phyloP scores from a whole-genome alignment of 2,329 filamentous ascomycete species.

The Alternaria postmessia region DNA sequence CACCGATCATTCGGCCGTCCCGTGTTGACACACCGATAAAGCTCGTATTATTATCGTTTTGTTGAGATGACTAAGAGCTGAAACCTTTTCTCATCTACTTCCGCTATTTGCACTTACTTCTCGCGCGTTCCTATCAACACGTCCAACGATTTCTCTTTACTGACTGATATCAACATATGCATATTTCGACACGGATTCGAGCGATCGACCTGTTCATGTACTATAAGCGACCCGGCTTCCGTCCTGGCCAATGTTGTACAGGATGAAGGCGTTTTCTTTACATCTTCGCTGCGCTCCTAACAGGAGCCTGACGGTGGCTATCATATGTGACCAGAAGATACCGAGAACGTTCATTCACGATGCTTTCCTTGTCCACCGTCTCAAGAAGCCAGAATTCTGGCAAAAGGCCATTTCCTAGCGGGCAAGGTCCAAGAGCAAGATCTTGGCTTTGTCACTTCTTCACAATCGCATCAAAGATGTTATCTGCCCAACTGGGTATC shows the following conservation, averaged over 20 bases:
- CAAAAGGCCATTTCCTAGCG: background rate
- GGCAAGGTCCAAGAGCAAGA: background rate
- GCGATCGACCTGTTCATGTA: background rate
- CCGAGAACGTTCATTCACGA: background rate
- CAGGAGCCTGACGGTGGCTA: background rate
- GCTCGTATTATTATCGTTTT: background rate
- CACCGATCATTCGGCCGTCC: background rate
- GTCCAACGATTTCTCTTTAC: background rate
- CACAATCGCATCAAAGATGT: background rate
- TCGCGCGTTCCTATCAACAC: background rate
- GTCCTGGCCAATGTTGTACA: background rate
- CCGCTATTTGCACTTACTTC: background rate
- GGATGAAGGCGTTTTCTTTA: background rate
- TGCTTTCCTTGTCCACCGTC: background rate
- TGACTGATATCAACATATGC: background rate
- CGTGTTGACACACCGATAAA: background rate
- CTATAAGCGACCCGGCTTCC: background rate
- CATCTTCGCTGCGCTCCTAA: background rate
- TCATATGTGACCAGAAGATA: background rate
- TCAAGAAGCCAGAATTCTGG: background rate
- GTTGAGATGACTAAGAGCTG: background rate
- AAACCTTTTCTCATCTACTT: background rate
- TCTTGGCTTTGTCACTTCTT: background rate
- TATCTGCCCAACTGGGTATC: background rate
- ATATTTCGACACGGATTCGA: background rate